A percentile compares a stretch with the other conserved stretches of the same genome.
Evolutionary conservation across 2,329 filamentous ascomycete genomes (phyloP).

Genomic region (Magnaporthiopsis rhizophila): DNA sequence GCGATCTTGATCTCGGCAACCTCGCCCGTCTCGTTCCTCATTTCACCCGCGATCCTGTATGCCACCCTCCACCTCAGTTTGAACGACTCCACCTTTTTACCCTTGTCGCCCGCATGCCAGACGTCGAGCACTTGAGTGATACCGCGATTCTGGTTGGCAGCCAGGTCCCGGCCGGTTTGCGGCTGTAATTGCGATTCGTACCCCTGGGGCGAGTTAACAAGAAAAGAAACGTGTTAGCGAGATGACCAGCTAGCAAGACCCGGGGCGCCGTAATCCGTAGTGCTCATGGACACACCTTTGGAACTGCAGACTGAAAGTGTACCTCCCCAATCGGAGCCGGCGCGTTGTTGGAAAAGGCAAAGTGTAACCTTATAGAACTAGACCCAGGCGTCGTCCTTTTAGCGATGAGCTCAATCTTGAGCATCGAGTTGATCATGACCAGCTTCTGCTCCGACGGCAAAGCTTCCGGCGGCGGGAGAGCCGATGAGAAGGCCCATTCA

Average conservation of each 20-base stretch:
- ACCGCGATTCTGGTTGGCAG: constrained; percentile 63
- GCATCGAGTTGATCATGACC: constrained; percentile 58
- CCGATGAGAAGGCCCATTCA: constrained; percentile 89
- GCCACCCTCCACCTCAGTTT: constrained; percentile 86
- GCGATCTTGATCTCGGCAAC: constrained; percentile 71
- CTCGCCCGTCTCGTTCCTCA: constrained; percentile 75
- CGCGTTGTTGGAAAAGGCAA: constrained; percentile 78
- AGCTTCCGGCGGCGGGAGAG: constrained; percentile 62
- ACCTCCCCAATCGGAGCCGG: constrained; percentile 65
- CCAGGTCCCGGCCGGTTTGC: constrained; percentile 71
- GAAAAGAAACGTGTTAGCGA: constrained; percentile 11
- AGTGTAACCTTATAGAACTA: constrained; percentile 59
- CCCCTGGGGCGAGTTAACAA: constrained; percentile 44
- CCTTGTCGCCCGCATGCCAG: constrained; percentile 60
- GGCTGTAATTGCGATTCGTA: constrained; percentile 76
- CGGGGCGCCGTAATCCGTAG: not conserved
- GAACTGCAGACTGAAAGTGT: constrained; percentile 87
- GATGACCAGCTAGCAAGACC: not conserved
- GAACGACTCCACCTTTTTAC: constrained; percentile 63
- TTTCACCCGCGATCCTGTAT: constrained; percentile 57
- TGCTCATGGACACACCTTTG: constrained; percentile 56
- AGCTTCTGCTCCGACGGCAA: constrained; percentile 52
- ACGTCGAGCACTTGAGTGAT: constrained; percentile 77
- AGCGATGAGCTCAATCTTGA: constrained; percentile 69
- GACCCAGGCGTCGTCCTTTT: constrained; percentile 45